These are phyloP conservation scores for Penicillium verrucosum DNA, from an alignment of 2,329 filamentous ascomycete genomes.

Conservation along the genomic window DNA sequence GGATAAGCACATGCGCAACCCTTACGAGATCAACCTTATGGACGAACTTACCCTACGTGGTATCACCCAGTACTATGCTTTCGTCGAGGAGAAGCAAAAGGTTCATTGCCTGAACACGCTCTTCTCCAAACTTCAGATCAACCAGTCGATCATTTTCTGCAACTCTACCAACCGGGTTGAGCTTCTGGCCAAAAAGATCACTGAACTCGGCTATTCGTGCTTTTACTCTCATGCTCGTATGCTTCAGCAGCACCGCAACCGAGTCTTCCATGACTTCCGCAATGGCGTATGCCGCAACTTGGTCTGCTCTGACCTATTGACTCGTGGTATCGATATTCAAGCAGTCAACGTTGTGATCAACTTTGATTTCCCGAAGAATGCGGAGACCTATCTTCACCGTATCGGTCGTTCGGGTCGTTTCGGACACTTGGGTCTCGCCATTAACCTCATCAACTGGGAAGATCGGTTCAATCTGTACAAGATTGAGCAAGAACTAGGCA, in stretches of 20 bases:
- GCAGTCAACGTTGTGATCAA: conserved; percentile 99
- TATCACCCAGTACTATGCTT: conserved; percentile 99
- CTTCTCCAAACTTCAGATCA: conserved; percentile 98
- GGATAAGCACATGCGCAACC: conserved; percentile 94
- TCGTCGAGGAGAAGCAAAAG: conserved; percentile 98
- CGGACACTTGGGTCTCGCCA: conserved; percentile 93
- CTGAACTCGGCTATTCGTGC: conserved; percentile 96
- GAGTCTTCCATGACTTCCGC: conserved; percentile 98
- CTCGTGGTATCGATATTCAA: conserved; percentile 98
- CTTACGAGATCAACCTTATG: conserved; percentile 99
- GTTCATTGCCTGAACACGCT: conserved; percentile 98
- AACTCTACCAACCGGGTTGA: conserved; percentile 99
- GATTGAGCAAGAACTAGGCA: conserved; percentile 95
- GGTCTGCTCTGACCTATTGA: conserved; percentile 94
- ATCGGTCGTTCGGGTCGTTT: conserved; percentile 97
- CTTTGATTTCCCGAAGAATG: conserved; percentile 99
- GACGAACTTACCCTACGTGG: conserved; percentile 96
- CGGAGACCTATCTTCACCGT: conserved; percentile 96
- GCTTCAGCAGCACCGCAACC: conserved; percentile 94
- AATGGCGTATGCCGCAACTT: conserved; percentile 97
- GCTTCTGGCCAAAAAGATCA: conserved; percentile 97
- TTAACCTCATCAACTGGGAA: conserved; percentile 99
- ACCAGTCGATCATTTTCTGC: conserved; percentile 99
- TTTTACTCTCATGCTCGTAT: conserved; percentile 99
- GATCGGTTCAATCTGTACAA: conserved; percentile 98